Base-by-base conservation (phyloP, 306 rosid genomes). In the Rubus parviflorus region DNA sequence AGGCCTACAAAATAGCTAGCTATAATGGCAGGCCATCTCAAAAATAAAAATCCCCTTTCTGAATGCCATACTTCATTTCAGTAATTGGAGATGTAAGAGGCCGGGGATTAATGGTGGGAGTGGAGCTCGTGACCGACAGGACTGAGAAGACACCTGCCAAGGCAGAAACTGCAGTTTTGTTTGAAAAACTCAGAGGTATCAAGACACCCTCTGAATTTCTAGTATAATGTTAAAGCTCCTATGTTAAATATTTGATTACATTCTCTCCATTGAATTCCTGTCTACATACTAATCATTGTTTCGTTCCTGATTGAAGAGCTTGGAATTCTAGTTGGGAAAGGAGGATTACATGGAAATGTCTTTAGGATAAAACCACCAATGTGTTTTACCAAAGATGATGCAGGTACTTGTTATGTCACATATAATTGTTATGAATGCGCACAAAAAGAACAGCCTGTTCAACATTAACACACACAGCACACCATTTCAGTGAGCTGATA, bases 281-380 rank as follows among this genome's bases (percentile, higher is more conserved):
- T 30, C 47, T 22, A 17, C 30, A 52, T 56, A 41, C 83, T 85
- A 77, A 82, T 64, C 23, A 61, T 80, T 63, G 51, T 65, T 66
- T 77, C 74, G 42, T 76, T 77, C 52, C 70, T 82, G 60, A 77
- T 77, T 81, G 78, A 83, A 92, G 98, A 92, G 76, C 93, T 90
- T 5, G 98, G 93, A 52, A 65, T 95, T 77, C 91, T 92, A 20
- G 84, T 90, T 67, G 97, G 98, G 68, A 92, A 92, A 85, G 98
- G 97, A 40, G 98, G 97, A 70, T 79, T 92, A 12, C 93, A 90
- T 48, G 98, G 98, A 41, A 90, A 90, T 79, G 96, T 90, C 38
- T 95, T 95, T 74, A 81, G 97, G 83, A 89, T 95, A 74, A 95
- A 92, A 73, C 97, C 97, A 47, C 97, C 98, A 0, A 90, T 92